These are phyloP conservation scores for Sporormia fimetaria DNA, from an alignment of 495 filamentous ascomycete species.

Conservation along the genomic window DNA sequence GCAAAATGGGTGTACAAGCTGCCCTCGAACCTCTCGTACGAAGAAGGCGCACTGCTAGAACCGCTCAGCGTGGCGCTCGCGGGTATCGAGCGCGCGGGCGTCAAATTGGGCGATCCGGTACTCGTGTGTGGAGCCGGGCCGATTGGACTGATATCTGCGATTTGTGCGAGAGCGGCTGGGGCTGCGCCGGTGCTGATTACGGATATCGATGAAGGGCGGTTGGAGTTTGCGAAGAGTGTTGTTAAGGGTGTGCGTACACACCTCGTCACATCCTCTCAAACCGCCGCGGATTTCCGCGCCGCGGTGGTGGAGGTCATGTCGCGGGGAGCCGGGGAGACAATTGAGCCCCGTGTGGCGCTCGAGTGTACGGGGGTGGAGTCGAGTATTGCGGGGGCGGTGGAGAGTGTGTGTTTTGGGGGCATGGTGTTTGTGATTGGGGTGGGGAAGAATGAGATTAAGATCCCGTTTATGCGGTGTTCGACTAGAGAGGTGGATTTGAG, in stretches of 20 bases:
- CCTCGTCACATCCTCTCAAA: constrained; percentile 55
- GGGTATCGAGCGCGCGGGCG: constrained; percentile 63
- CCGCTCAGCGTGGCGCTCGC: constrained; percentile 78
- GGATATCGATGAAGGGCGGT: constrained; percentile 76
- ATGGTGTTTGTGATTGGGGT: constrained; percentile 92
- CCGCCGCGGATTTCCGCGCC: constrained; percentile 58
- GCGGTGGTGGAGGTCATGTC: constrained; percentile 52
- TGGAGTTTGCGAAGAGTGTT: constrained; percentile 70
- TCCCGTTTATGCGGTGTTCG: constrained; percentile 84
- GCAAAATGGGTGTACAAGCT: constrained; percentile 92
- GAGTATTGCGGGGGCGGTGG: constrained; percentile 72
- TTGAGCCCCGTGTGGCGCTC: constrained; percentile 64
- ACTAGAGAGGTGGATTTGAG: constrained; percentile 86
- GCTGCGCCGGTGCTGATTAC: constrained; percentile 82
- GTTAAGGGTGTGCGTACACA: constrained; percentile 63
- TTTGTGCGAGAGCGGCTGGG: constrained; percentile 72
- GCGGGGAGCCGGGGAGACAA: too few relatives aligned
- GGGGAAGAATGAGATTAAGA: constrained; percentile 84
- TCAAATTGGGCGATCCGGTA: constrained; percentile 71
- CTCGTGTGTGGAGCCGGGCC: constrained; percentile 83
- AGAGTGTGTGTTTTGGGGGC: constrained; percentile 80
- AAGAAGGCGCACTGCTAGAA: constrained; percentile 78
- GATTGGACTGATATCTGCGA: constrained; percentile 75
- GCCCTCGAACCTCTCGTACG: constrained; percentile 66
- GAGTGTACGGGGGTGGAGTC: constrained; percentile 94